Evolutionary conservation across 2,329 filamentous ascomycete genomes (phyloP), one percentile per base, ranked within the genome.

Genomic region (Pleomassaria siparia): DNA sequence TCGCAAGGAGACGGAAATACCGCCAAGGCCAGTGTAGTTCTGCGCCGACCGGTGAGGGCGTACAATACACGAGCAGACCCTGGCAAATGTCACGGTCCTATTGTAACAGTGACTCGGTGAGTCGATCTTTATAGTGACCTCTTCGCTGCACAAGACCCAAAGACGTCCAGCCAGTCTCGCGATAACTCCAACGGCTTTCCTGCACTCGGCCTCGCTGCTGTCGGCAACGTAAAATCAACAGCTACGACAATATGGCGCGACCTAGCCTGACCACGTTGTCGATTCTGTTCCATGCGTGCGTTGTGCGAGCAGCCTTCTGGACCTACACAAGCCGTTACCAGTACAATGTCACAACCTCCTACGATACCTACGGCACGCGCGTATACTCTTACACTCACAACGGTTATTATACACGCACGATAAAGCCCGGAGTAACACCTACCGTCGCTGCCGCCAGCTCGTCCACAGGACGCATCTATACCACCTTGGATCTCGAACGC

Each of bases 351-450:
- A 11, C 56, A 11, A 44, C 49, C 10, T 49, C 37, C 16, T 28
- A 42, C 6, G 62, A 60, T 24, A 63, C 59, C 13, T 54, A 46
- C 29, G 15, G 29, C 11, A 43, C 40, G 7, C 9, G 47, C 13
- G 42, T 46, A 10, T 50, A 53, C 29, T 47, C 46, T 0, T 43
- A 47, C 15, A 57, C 40, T 3, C 6, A 13, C 20, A 22, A 5
- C 20, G 20, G 11, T 11, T 47, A 47, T 13, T 40, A 29, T 15
- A 43, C 49, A 32, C 51, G 56, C 13, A 61, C 50, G 0, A 54
- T 67, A 33, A 63, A 63, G 20, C 44, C 52, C 6, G 43, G 41
- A 4, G 64, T 62, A 9, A 67, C 58, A 1, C 64, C 64, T 3
- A 65, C 62, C 12, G 54, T 24, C 1, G 54, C 59, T 2, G 52